Evolutionary conservation across 345 rosid genomes (phyloP).

Genomic region (Punica granatum): DNA sequence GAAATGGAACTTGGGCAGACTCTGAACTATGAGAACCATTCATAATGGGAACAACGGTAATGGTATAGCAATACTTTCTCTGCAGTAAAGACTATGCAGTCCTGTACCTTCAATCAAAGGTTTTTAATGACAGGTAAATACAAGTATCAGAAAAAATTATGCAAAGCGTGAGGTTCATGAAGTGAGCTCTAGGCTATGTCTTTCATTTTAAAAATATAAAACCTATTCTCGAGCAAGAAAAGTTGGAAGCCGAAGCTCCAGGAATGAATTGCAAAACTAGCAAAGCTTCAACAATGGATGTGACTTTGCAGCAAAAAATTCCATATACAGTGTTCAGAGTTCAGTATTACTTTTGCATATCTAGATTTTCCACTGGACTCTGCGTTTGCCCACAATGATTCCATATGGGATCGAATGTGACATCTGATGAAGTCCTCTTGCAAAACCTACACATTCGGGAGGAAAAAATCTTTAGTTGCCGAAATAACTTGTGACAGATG

Average conservation of each 20-base stretch:
- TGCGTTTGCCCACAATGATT: conserved; percentile 33
- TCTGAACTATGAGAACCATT: neutral
- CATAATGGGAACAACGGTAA: neutral
- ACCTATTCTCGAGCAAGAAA: neutral
- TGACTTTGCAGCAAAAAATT: neutral
- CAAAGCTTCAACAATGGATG: neutral
- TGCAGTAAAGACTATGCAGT: no score
- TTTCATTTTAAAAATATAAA: neutral
- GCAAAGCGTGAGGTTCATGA: neutral
- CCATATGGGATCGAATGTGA: conserved; percentile 60
- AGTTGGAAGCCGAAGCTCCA: neutral
- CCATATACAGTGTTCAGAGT: neutral
- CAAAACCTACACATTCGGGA: conserved; percentile 42
- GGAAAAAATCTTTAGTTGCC: neutral
- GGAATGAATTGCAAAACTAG: neutral
- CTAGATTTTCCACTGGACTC: conserved; percentile 17
- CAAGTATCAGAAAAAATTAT: neutral
- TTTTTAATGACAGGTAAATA: neutral
- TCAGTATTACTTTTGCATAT: conserved; percentile 53
- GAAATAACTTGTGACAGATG: neutral
- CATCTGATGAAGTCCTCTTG: conserved; percentile 78
- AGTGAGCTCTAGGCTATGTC: no score
- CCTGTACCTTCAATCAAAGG: no score
- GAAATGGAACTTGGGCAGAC: neutral
- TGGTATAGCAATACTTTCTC: neutral